These are phyloP conservation scores for Lophium mytilinum DNA, from an alignment of 495 filamentous ascomycete species.

Conservation along the genomic window DNA sequence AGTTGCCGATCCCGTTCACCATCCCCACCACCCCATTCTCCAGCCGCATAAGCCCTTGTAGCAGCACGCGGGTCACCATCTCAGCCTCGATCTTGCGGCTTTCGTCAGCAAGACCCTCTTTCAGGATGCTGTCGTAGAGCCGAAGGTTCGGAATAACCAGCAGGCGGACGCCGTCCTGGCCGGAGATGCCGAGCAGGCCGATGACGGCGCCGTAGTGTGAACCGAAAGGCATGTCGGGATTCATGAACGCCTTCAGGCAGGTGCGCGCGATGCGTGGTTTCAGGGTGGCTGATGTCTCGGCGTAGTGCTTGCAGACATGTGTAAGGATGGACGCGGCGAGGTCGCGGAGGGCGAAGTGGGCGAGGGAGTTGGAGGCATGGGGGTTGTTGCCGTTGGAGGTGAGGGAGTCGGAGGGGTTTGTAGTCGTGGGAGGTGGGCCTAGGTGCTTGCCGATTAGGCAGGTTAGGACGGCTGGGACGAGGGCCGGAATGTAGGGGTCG, in stretches of 20 bases:
- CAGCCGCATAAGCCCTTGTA: slow-evolving; percentile 24
- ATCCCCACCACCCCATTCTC: slow-evolving; percentile 7
- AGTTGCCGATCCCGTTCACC: slow-evolving; percentile 26
- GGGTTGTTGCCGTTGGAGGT: slow-evolving; percentile 33
- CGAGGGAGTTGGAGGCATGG: slow-evolving; percentile 35
- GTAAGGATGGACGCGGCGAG: slow-evolving; percentile 71
- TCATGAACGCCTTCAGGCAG: slow-evolving; percentile 82
- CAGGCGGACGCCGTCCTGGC: slow-evolving; percentile 66
- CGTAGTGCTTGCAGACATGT: slow-evolving; percentile 66
- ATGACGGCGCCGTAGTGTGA: slow-evolving; percentile 82
- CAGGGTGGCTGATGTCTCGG: slow-evolving; percentile 61
- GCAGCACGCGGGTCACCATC: slow-evolving; percentile 27
- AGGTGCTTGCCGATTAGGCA: slow-evolving; percentile 83
- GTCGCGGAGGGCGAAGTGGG: slow-evolving; percentile 77
- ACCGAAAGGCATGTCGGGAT: slow-evolving; percentile 67
- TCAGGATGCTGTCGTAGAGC: slow-evolving; percentile 63
- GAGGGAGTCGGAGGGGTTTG: slow-evolving; percentile 15
- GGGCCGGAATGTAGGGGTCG: slow-evolving; percentile 78
- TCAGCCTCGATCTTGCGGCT: slow-evolving; percentile 28
- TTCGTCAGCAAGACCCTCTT: slow-evolving; percentile 43
- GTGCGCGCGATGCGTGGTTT: slow-evolving; percentile 83
- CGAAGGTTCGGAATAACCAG: slow-evolving; percentile 74
- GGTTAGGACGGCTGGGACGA: slow-evolving; percentile 84
- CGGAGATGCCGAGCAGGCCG: slow-evolving; percentile 67
- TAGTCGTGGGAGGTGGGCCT: slow-evolving; percentile 28